Evolutionary conservation across 1,284 basidiomycete genomes (phyloP).

Genomic region (Ganoderma boninense): DNA sequence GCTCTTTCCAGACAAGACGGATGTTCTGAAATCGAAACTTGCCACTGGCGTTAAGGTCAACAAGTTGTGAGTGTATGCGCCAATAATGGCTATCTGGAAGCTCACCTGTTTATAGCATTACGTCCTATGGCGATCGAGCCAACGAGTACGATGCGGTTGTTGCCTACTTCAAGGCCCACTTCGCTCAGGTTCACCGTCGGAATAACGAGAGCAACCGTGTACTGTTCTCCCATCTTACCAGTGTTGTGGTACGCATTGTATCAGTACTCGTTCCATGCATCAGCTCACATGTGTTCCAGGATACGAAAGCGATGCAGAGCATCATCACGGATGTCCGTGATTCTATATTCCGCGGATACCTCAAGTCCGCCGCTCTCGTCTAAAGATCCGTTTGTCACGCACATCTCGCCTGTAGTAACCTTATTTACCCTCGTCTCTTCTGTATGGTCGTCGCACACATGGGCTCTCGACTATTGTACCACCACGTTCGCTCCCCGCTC

Average conservation of each 20-base stretch:
- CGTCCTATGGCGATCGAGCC: slow-evolving; percentile 79
- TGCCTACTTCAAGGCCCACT: slow-evolving; percentile 85
- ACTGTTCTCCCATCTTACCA: slow-evolving; percentile 81
- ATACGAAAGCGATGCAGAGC: slow-evolving; percentile 81
- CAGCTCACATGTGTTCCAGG: slow-evolving; percentile 48
- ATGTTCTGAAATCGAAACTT: slow-evolving; percentile 75
- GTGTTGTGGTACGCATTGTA: slow-evolving; percentile 68
- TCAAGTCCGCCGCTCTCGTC: slow-evolving; percentile 45
- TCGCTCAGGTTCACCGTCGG: slow-evolving; percentile 79
- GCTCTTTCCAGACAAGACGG: slow-evolving; percentile 69
- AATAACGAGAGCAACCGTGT: slow-evolving; percentile 83
- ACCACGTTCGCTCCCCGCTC: slow-evolving; percentile 25
- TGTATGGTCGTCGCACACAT: slow-evolving; percentile 17
- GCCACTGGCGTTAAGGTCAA: slow-evolving; percentile 70
- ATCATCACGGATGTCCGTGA: slow-evolving; percentile 75
- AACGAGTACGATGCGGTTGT: slow-evolving; percentile 84
- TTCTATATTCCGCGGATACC: slow-evolving; percentile 47
- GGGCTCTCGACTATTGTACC: slow-evolving; percentile 26
- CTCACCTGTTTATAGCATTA: slow-evolving; percentile 59
- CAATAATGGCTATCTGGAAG: neutral
- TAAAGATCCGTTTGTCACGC: slow-evolving; percentile 23
- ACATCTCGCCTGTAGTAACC: slow-evolving; percentile 15
- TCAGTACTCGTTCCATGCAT: neutral
- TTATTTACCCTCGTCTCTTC: slow-evolving; percentile 23
- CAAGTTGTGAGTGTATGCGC: slow-evolving; percentile 69